These are phyloP conservation scores for Penicillium occitanis DNA, from an alignment of 2,329 filamentous ascomycete genomes.

Conservation along the genomic window DNA sequence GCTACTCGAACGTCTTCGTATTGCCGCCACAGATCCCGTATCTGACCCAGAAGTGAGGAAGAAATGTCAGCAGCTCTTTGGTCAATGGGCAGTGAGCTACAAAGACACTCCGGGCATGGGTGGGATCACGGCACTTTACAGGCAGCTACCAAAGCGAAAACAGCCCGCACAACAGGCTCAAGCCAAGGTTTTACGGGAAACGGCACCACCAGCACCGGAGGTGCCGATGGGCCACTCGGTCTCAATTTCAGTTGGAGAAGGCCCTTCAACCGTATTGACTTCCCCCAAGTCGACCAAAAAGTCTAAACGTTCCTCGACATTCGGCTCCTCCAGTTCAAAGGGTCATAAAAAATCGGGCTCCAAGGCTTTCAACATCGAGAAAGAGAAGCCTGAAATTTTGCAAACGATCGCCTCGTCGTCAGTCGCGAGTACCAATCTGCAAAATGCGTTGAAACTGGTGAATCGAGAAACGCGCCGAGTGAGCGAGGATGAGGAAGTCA, in stretches of 20 bases:
- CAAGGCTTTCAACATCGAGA: conserved; percentile 76
- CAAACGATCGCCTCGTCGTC: conserved; percentile 85
- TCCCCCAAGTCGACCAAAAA: conserved; percentile 29
- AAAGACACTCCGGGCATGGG: conserved; percentile 77
- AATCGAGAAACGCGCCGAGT: conserved; percentile 87
- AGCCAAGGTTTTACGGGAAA: conserved; percentile 80
- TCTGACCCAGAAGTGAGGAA: conserved; percentile 82
- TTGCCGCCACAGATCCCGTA: conserved; percentile 80
- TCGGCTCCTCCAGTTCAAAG: conserved; percentile 44
- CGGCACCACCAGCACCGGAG: conserved; percentile 54
- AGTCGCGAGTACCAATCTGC: conserved; percentile 85
- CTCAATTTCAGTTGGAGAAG: conserved; percentile 40
- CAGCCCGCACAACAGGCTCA: conserved; percentile 72
- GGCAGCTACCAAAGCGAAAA: conserved; percentile 65
- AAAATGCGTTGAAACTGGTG: conserved; percentile 83
- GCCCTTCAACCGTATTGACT: conserved; percentile 39
- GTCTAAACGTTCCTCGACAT: conserved; percentile 37
- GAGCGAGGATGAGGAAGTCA: conserved; percentile 75
- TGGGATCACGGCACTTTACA: conserved; percentile 75
- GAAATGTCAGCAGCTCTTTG: conserved; percentile 84
- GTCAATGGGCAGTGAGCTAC: conserved; percentile 81
- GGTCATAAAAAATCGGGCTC: conserved; percentile 54
- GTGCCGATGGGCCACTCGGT: conserved; percentile 41
- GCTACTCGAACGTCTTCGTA: conserved; percentile 82
- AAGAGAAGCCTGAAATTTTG: conserved; percentile 83